Evolutionary conservation across 2,329 filamentous ascomycete genomes (phyloP).

Genomic region (Fusarium armeniacum): DNA sequence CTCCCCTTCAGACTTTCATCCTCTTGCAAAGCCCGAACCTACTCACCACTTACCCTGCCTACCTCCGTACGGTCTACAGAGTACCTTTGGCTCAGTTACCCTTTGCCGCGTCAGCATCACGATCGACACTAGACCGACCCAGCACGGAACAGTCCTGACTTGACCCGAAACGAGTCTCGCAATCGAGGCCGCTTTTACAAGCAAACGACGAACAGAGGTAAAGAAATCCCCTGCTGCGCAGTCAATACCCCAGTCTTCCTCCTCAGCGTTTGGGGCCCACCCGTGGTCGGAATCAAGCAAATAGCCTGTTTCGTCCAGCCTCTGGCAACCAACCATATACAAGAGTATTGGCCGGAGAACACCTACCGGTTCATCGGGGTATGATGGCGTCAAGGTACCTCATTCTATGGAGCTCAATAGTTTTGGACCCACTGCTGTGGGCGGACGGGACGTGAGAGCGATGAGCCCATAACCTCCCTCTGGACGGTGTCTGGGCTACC

Average conservation of each 20-base stretch:
- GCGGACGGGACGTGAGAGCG: constrained; percentile 1
- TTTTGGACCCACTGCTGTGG: constrained; percentile 33
- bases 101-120: constrained; percentile 17
- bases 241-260: constrained; percentile 18
- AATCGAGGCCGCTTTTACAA: constrained; percentile 14
- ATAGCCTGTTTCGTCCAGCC: constrained; percentile 5
- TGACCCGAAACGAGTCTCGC: constrained; percentile 30
- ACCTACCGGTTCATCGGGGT: constrained; percentile 16
- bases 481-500: constrained; percentile 11
- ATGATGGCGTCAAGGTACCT: constrained; percentile 37
- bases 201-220: constrained; percentile 31
- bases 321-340: background rate
- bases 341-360: constrained; percentile 11
- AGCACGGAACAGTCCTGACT: constrained; percentile 18
- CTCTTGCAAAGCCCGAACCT: background rate
- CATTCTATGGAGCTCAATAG: constrained; percentile 22
- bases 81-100: background rate
- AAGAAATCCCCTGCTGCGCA: constrained; percentile 21
- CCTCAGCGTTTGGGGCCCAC: constrained; percentile 7
- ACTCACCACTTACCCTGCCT: background rate
- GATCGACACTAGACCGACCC: constrained; percentile 38
- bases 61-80: background rate
- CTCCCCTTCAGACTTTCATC: constrained; percentile 4
- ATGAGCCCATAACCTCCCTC: constrained; percentile 2
- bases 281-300: constrained; percentile 1